These are phyloP conservation scores for Xylariaceae sp. DNA, from an alignment of 2,329 filamentous ascomycete genomes.

Conservation along the genomic window DNA sequence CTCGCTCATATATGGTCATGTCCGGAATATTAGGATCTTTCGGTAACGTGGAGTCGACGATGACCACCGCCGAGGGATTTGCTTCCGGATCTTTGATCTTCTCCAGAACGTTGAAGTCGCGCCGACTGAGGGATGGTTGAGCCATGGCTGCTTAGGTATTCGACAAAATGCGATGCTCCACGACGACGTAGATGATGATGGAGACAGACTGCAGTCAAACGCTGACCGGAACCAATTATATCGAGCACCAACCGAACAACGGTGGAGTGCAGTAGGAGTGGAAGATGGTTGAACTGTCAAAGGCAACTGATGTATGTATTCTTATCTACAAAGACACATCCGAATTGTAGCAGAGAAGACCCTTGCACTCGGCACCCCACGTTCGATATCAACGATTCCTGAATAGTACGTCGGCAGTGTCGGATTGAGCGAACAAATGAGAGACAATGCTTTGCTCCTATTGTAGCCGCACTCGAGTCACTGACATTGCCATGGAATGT, in stretches of 20 bases:
- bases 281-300: too few relatives aligned
- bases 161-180: neutral
- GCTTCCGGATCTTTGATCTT: constrained; percentile 68
- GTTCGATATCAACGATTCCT: neutral
- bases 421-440: constrained; percentile 13
- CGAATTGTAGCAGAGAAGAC: too few relatives aligned
- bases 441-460: neutral
- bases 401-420: constrained; percentile 3
- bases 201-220: too few relatives aligned
- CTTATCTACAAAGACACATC: too few relatives aligned
- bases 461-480: neutral
- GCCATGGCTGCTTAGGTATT: constrained; percentile 42
- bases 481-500: constrained; percentile 13
- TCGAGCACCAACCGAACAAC: too few relatives aligned
- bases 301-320: too few relatives aligned
- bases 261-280: too few relatives aligned
- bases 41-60: constrained; percentile 53
- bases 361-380: too few relatives aligned
- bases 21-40: constrained; percentile 59
- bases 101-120: constrained; percentile 61
- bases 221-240: too few relatives aligned
- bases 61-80: constrained; percentile 51
- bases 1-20: constrained; percentile 45
- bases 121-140: constrained; percentile 48
- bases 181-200: neutral